These are phyloP conservation scores for Ulota crispa DNA, from an alignment of 225 moss, liverwort and hornwort genomes.

Conservation along the genomic window DNA sequence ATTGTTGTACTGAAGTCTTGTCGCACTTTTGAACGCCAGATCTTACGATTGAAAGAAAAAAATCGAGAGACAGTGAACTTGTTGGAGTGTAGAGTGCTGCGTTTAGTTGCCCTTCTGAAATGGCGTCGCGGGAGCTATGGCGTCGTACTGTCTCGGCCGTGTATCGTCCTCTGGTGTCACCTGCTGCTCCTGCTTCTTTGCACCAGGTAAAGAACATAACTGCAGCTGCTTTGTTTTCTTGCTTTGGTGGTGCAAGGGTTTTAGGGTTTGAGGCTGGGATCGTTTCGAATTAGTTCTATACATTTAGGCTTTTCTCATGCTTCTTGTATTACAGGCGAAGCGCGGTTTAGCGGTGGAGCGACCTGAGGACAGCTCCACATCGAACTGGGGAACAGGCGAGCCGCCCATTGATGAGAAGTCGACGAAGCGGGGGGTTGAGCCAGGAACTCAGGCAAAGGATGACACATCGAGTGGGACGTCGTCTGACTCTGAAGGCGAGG, in stretches of 20 bases:
- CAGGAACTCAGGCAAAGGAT: neutral
- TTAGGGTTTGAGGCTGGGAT: neutral
- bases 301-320: neutral
- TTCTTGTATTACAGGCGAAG: constrained; percentile 10
- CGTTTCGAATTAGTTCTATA: neutral
- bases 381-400: constrained; percentile 58
- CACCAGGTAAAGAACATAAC: neutral
- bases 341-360: constrained; percentile 47
- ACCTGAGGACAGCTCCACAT: constrained; percentile 46
- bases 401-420: constrained; percentile 53
- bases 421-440: constrained; percentile 41
- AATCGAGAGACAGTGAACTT: neutral
- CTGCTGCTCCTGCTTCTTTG: constrained; percentile 14
- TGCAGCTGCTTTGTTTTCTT: neutral
- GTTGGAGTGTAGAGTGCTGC: neutral
- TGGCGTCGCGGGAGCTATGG: constrained; percentile 34
- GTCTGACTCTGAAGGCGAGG: constrained; percentile 38
- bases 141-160: constrained; percentile 15
- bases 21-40: neutral
- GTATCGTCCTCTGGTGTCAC: neutral
- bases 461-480: neutral
- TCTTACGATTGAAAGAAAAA: neutral
- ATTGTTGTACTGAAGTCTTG: neutral
- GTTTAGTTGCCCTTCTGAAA: neutral
- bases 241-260: neutral